A percentile compares a stretch with the other conserved stretches of the same genome.
Evolutionary conservation across 2,329 filamentous ascomycete genomes (phyloP).

Genomic region (Torrubiella hemipterigena): DNA sequence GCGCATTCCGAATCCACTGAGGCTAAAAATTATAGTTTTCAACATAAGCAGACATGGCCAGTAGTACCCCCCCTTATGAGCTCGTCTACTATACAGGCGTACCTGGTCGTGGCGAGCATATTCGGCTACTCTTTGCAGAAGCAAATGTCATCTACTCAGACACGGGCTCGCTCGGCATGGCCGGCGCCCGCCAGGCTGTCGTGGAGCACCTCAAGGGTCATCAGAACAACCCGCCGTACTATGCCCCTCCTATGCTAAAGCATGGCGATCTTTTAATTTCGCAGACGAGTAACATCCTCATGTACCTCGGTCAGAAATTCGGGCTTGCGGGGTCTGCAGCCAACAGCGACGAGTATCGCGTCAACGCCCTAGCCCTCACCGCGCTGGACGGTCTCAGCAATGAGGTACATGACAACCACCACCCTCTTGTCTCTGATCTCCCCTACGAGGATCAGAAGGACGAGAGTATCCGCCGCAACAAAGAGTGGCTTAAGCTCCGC

Average conservation of each 20-base stretch:
- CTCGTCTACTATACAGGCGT: slow-evolving; percentile 53
- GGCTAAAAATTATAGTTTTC: no score
- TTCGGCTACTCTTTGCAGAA: slow-evolving; percentile 57
- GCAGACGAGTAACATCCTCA: slow-evolving; percentile 57
- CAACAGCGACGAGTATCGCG: slow-evolving; percentile 25
- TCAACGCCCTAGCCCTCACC: slow-evolving; percentile 49
- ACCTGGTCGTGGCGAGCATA: slow-evolving; percentile 56
- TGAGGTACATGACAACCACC: slow-evolving; percentile 58
- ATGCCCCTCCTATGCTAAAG: slow-evolving; percentile 52
- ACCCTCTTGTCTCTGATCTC: slow-evolving; percentile 42
- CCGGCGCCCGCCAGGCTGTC: slow-evolving; percentile 32
- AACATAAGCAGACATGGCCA: no score
- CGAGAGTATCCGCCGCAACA: neutral
- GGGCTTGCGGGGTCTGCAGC: slow-evolving; percentile 31
- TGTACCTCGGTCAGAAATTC: slow-evolving; percentile 47
- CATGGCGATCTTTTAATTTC: slow-evolving; percentile 43
- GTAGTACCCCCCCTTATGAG: slow-evolving; percentile 27
- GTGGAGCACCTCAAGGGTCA: slow-evolving; percentile 28
- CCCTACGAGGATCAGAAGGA: slow-evolving; percentile 57
- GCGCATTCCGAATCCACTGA: no score
- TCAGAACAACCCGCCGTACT: slow-evolving; percentile 42
- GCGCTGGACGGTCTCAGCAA: slow-evolving; percentile 55
- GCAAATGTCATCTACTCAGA: slow-evolving; percentile 48
- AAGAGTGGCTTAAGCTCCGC: neutral
- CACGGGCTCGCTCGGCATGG: slow-evolving; percentile 32